A percentile compares a stretch with the other conserved stretches of the same genome.
Evolutionary conservation across 1,139 yeast species (phyloP).

Genomic region (Blastobotrys capitulatus): DNA sequence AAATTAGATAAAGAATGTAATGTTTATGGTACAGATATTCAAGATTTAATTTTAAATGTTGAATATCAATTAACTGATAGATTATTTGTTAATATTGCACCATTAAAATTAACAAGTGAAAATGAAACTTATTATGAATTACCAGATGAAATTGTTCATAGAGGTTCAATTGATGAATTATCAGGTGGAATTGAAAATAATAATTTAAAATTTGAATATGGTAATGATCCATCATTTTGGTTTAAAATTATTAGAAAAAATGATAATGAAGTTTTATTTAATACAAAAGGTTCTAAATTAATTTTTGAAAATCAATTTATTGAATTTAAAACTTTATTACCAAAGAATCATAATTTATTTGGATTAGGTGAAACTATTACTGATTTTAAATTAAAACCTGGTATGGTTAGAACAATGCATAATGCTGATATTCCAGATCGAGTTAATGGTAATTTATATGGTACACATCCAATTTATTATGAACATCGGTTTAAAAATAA

Average conservation of each 20-base stretch:
- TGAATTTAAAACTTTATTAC: slow-evolving; percentile 33
- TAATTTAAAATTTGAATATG: slow-evolving; percentile 28
- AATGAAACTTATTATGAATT: slow-evolving; percentile 27
- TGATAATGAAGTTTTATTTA: slow-evolving; percentile 30
- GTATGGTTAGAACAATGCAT: slow-evolving; percentile 22
- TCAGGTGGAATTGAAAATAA: slow-evolving; percentile 18
- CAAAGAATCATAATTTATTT: slow-evolving; percentile 29
- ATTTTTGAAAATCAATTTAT: slow-evolving; percentile 35
- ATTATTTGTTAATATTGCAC: slow-evolving; percentile 31
- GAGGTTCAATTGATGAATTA: slow-evolving; percentile 17
- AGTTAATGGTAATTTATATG: slow-evolving; percentile 21
- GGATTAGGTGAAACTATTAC: slow-evolving; percentile 37
- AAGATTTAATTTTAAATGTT: slow-evolving; percentile 29
- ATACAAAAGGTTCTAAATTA: slow-evolving; percentile 32
- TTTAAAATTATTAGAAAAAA: slow-evolving; percentile 29
- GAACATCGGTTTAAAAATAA: slow-evolving; percentile 21
- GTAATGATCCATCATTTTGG: slow-evolving; percentile 26
- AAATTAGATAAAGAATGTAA: slow-evolving; percentile 27
- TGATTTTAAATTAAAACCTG: slow-evolving; percentile 31
- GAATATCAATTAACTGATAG: slow-evolving; percentile 30
- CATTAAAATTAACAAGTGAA: slow-evolving; percentile 27
- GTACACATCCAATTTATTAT: slow-evolving; percentile 31
- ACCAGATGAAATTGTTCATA: slow-evolving; percentile 28
- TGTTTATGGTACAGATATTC: slow-evolving; percentile 34
- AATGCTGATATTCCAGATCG: slow-evolving; percentile 20